Percentiles rank a stretch among this genome's conserved stretches.
Conservation (phyloP, 208 protist genomes). For the Crithidia sp. region DNA sequence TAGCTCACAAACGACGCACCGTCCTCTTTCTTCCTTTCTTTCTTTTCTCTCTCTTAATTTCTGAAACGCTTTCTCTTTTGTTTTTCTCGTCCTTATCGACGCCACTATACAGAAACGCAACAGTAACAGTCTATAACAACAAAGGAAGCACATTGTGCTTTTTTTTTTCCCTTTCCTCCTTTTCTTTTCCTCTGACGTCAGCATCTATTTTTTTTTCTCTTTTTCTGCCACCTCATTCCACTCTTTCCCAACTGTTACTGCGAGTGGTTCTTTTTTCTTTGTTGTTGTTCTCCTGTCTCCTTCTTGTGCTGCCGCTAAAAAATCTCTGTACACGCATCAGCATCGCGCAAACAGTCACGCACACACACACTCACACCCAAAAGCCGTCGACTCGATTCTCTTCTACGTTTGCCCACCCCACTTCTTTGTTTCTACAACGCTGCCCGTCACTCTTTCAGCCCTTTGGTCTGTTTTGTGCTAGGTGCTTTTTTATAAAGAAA, state of each 20-base stretch:
- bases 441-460: background rate
- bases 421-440: background rate
- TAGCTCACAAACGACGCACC: too few species aligned
- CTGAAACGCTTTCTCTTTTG: too few species aligned
- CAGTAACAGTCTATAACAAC: too few species aligned
- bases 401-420: background rate
- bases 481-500: too few species aligned
- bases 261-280: conserved; percentile 7
- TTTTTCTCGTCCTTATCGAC: too few species aligned
- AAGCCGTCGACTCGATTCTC: background rate
- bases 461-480: background rate
- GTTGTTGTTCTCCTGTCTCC: background rate
- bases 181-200: background rate
- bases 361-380: conserved; percentile 7
- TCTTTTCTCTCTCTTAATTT: too few species aligned
- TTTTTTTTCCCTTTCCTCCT: conserved; percentile 19
- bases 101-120: too few species aligned
- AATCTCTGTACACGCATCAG: too few species aligned
- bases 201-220: conserved; percentile 9
- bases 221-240: background rate
- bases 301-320: too few species aligned
- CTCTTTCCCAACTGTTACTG: background rate
- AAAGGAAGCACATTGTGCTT: background rate
- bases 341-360: background rate
- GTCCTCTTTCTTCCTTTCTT: too few species aligned